Conservation (phyloP, 108 stramenopile genomes). For the Skeletonema potamos region DNA sequence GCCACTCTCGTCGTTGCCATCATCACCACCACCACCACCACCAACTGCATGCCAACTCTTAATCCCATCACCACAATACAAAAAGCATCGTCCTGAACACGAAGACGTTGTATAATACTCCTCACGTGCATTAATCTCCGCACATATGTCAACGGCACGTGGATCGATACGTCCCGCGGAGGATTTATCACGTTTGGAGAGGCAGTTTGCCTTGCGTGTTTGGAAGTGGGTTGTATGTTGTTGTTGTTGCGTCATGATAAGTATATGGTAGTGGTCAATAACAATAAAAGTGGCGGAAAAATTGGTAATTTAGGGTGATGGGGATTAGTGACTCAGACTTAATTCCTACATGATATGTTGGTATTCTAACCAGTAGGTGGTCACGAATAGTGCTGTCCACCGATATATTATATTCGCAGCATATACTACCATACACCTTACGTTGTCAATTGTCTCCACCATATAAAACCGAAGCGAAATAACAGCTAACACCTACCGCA, state of each 20-base stretch:
- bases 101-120: slow-evolving; percentile 75
- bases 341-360: too few relatives aligned
- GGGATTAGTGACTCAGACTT: too few relatives aligned
- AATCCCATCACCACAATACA: slow-evolving; percentile 82
- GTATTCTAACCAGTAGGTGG: too few relatives aligned
- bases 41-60: slow-evolving; percentile 56
- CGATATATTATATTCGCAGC: too few relatives aligned
- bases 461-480: too few relatives aligned
- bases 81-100: slow-evolving; percentile 80
- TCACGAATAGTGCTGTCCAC: too few relatives aligned
- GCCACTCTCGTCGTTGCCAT: neutral
- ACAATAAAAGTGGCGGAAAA: neutral
- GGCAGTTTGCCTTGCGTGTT: slow-evolving; percentile 66
- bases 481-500: too few relatives aligned
- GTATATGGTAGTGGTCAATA: neutral
- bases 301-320: too few relatives aligned
- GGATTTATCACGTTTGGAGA: slow-evolving; percentile 84
- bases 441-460: too few relatives aligned
- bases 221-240: slow-evolving; percentile 55
- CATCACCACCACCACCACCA: neutral
- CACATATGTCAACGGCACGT: slow-evolving; percentile 79
- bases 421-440: too few relatives aligned
- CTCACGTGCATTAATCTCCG: slow-evolving; percentile 65
- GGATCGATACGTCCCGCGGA: slow-evolving; percentile 85
- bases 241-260: neutral